Evolutionary conservation across 179 eudicot species (phyloP).

Genomic region (Spinacia oleracea): DNA sequence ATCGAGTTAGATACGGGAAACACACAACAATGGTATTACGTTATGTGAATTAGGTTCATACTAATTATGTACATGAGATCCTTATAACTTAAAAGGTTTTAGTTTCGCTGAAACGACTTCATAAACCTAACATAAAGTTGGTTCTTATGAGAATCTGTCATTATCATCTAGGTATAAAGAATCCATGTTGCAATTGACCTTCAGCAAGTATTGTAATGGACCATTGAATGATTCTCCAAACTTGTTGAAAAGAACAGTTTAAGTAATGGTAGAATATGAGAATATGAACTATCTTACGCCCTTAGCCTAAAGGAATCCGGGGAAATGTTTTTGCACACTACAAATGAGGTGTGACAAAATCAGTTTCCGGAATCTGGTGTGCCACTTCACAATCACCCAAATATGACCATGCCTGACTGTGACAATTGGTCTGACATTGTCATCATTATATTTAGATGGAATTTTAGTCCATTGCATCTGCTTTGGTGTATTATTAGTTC

Average conservation of each 20-base stretch:
- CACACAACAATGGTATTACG: no score
- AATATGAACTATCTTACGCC: background rate
- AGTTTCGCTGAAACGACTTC: no score
- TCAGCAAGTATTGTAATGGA: background rate
- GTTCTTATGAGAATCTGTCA: background rate
- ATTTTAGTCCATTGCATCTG: background rate
- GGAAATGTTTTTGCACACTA: no score
- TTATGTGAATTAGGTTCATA: no score
- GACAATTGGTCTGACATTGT: background rate
- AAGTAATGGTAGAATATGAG: background rate
- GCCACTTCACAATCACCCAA: background rate
- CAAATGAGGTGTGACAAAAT: no score
- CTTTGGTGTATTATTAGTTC: background rate
- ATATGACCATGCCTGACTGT: background rate
- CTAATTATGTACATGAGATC: no score
- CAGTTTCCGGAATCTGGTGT: no score
- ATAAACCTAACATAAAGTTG: no score
- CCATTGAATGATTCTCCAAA: background rate
- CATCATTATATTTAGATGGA: background rate
- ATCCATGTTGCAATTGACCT: background rate
- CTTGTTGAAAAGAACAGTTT: background rate
- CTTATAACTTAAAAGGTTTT: no score
- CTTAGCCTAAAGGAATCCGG: background rate
- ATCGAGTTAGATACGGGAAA: no score
- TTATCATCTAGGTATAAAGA: background rate